These are phyloP conservation scores for Maudiozyma bulderi DNA, from an alignment of 805 yeast species.

Conservation along the genomic window DNA sequence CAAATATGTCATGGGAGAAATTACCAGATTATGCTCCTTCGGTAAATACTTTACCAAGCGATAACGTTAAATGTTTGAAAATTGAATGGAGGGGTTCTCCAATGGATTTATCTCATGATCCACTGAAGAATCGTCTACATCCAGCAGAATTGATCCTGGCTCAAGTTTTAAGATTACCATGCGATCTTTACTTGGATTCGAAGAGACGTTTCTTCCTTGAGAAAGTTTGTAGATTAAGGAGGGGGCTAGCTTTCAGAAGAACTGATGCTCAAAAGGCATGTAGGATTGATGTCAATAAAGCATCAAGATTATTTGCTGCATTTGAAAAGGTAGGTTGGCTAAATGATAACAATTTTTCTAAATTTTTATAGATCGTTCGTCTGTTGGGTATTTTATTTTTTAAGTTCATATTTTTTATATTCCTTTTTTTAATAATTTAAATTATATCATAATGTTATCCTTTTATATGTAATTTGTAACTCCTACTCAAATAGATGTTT, in stretches of 20 bases:
- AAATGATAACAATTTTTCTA: conserved; percentile 56
- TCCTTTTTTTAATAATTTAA: not conserved
- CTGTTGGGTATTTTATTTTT: not conserved
- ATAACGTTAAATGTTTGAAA: conserved; percentile 57
- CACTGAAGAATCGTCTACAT: conserved; percentile 60
- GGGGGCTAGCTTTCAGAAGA: conserved; percentile 73
- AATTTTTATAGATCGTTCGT: conserved; percentile 14
- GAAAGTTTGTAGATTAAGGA: conserved; percentile 64
- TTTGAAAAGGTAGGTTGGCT: conserved; percentile 89
- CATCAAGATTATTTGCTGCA: conserved; percentile 79
- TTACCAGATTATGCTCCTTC: conserved; percentile 76
- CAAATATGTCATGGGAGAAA: conserved; percentile 49
- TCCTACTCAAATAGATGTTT: not conserved
- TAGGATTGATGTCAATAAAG: conserved; percentile 90
- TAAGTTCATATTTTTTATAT: not conserved
- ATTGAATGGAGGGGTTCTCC: conserved; percentile 98
- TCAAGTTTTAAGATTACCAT: conserved; percentile 75
- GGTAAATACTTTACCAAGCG: conserved; percentile 47
- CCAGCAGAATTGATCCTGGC: conserved; percentile 86
- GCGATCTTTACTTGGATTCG: conserved; percentile 67
- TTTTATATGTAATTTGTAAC: not conserved
- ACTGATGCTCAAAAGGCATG: conserved; percentile 97
- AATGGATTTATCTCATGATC: conserved; percentile 76
- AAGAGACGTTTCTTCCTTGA: conserved; percentile 79
- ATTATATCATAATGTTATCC: not conserved